A percentile compares a stretch with the other conserved stretches of the same genome.
phyloP scores from a whole-genome alignment of 2,329 filamentous ascomycete genomes.

The Epichloe elymi region DNA sequence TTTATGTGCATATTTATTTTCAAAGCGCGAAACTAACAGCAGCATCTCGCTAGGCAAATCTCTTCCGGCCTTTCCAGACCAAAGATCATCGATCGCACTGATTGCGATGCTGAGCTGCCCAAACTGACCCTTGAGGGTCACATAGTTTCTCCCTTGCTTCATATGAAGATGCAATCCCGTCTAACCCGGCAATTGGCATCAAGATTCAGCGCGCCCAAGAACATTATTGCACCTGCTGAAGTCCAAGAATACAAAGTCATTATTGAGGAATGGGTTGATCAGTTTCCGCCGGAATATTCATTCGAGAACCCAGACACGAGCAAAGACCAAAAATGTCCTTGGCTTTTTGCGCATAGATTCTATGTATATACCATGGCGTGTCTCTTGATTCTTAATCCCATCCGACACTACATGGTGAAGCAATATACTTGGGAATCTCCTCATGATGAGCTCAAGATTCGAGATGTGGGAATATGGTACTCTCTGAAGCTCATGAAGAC shows the following conservation, averaged over 20 bases:
- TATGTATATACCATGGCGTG: conserved; percentile 31
- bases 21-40: not conserved
- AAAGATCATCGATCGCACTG: conserved; percentile 18
- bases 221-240: conserved; percentile 15
- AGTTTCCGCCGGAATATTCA: conserved; percentile 28
- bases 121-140: conserved; percentile 16
- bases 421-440: conserved; percentile 14
- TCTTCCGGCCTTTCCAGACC: conserved; percentile 19
- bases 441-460: conserved; percentile 21
- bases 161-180: conserved; percentile 19
- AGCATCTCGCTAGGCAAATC: conserved; percentile 17
- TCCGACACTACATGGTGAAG: conserved; percentile 32
- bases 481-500: conserved; percentile 28
- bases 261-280: conserved; percentile 27
- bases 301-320: conserved; percentile 26
- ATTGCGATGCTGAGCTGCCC: conserved; percentile 14
- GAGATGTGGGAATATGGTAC: conserved; percentile 27
- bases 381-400: conserved; percentile 32
- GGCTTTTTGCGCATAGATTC: conserved; percentile 32
- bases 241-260: conserved; percentile 14
- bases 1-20: not conserved
- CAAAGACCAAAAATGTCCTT: conserved; percentile 24
- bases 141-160: conserved; percentile 15
- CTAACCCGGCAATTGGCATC: conserved; percentile 12
- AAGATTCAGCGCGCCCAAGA: conserved; percentile 15